phyloP scores from a whole-genome alignment of 129 eudicot species.

The Flaveria robusta region DNA sequence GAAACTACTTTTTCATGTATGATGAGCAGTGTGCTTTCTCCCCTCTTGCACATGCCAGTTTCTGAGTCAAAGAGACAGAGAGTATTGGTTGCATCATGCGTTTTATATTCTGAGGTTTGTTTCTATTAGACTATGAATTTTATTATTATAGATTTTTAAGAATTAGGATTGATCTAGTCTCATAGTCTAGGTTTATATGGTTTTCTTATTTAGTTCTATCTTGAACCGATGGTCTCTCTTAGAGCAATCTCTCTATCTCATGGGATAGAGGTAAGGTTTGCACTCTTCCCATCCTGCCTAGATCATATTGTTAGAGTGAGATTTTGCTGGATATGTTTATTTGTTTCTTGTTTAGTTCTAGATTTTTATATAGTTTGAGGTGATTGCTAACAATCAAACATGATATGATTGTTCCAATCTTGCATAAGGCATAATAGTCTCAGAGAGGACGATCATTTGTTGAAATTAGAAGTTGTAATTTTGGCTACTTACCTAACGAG shows the following conservation, averaged over 20 bases:
- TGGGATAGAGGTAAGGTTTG: no score
- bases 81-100: slow-evolving; percentile 86
- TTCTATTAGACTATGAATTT: neutral
- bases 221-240: no score
- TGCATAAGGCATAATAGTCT: neutral
- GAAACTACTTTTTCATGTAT: slow-evolving; percentile 26
- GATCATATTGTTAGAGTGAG: no score
- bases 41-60: slow-evolving; percentile 77
- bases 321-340: neutral
- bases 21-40: slow-evolving; percentile 82
- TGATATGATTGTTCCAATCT: neutral
- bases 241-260: no score
- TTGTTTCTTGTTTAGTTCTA: neutral
- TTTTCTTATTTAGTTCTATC: neutral
- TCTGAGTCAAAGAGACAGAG: slow-evolving; percentile 87
- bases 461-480: neutral
- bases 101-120: slow-evolving; percentile 91
- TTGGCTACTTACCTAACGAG: neutral
- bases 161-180: neutral
- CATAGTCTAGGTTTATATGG: neutral
- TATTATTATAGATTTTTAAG: neutral
- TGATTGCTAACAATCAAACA: neutral
- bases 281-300: no score
- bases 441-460: neutral
- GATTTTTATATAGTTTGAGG: neutral